A percentile compares a stretch with the other conserved stretches of the same genome.
These are phyloP conservation scores for Silene noctiflora DNA, from an alignment of 179 eudicot species.

Conservation along the genomic window DNA sequence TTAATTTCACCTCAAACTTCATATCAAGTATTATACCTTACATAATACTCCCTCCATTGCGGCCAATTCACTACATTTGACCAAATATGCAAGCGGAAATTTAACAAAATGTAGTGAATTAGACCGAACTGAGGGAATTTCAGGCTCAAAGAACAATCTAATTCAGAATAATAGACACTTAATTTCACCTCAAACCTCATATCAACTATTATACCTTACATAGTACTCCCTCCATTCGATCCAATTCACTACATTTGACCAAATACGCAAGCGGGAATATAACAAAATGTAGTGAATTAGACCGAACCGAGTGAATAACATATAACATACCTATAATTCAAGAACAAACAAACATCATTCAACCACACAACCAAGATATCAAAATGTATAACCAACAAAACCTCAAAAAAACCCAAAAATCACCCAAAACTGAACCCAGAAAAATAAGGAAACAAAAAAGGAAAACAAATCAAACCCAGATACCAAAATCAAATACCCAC, in stretches of 20 bases:
- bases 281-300: no score
- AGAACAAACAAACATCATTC: conserved; percentile 7
- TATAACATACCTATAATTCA: neutral
- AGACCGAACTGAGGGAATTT: neutral
- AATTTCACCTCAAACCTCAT: conserved; percentile 3
- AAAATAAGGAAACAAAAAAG: neutral
- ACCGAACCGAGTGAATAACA: no score
- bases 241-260: no score
- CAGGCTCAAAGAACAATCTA: conserved; percentile 4
- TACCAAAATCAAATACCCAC: conserved; percentile 16
- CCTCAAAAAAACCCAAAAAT: conserved; percentile 10
- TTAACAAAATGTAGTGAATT: no score
- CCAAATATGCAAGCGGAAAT: no score
- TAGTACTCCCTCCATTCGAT: no score
- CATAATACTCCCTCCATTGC: no score
- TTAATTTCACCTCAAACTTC: conserved; percentile 3
- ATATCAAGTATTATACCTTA: neutral
- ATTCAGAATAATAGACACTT: neutral
- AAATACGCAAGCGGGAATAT: no score
- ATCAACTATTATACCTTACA: neutral
- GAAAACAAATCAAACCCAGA: conserved; percentile 18
- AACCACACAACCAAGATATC: neutral
- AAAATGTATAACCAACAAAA: neutral
- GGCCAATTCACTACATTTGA: no score
- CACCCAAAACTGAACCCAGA: conserved; percentile 13